These are phyloP conservation scores for Pyrus communis DNA, from an alignment of 306 rosid genomes.

Conservation along the genomic window DNA sequence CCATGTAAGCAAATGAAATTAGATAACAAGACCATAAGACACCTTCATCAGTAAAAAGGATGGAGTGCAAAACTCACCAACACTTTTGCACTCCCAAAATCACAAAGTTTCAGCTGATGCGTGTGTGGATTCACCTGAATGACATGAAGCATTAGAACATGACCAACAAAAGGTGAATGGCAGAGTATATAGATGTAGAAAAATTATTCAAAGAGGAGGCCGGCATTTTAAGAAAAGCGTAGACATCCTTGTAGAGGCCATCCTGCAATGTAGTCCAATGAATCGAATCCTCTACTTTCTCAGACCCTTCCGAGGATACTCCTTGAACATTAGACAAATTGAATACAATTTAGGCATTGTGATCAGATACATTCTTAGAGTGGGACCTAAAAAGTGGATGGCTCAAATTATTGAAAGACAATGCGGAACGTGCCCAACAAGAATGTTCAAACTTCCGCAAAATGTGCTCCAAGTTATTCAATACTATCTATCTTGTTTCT, in stretches of 20 bases:
- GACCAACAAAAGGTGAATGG: neutral
- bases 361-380: neutral
- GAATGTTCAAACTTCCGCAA: neutral
- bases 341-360: neutral
- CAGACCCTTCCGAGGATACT: neutral
- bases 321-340: neutral
- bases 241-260: neutral
- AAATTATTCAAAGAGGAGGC: neutral
- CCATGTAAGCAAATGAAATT: neutral
- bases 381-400: neutral
- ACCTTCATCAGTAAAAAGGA: conserved; percentile 11
- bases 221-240: neutral
- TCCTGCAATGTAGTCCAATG: neutral
- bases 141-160: conserved; percentile 25
- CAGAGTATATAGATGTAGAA: neutral
- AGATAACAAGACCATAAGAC: conserved; percentile 6
- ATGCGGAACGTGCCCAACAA: neutral
- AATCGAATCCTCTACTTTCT: neutral
- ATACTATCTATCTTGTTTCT: neutral
- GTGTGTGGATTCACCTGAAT: conserved; percentile 96
- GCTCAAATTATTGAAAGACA: neutral
- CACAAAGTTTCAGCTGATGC: conserved; percentile 94
- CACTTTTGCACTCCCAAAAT: conserved; percentile 97
- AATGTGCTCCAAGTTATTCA: neutral
- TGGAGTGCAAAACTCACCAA: conserved; percentile 54